Percentiles rank a stretch among this genome's conserved stretches.
phyloP scores from a whole-genome alignment of 2,329 filamentous ascomycete genomes.

The Podosphaera fusca region DNA sequence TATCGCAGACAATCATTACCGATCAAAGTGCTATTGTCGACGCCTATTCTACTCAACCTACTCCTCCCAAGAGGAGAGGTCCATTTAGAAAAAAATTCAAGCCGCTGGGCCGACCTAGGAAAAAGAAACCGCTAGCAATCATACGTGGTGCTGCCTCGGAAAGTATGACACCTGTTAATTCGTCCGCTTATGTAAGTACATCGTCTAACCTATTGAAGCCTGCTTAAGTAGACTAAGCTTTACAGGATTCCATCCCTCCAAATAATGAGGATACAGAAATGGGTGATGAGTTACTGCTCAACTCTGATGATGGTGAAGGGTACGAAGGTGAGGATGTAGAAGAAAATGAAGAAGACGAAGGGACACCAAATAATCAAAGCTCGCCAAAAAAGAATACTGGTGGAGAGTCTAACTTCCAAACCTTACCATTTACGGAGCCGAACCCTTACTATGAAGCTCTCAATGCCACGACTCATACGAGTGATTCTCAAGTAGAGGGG shows the following conservation, averaged over 20 bases:
- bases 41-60: constrained; percentile 18
- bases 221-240: background rate
- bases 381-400: constrained; percentile 12
- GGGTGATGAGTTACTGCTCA: constrained; percentile 12
- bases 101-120: constrained; percentile 55
- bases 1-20: constrained; percentile 37
- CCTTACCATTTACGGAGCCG: constrained; percentile 3
- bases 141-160: constrained; percentile 10
- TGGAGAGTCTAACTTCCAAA: background rate
- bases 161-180: constrained; percentile 2
- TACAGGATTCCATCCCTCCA: constrained; percentile 2
- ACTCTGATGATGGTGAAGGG: constrained; percentile 14
- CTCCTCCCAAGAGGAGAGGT: constrained; percentile 32
- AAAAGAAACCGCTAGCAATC: constrained; percentile 33
- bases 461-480: no score
- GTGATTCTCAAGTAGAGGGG: no score
- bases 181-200: constrained; percentile 10
- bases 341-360: constrained; percentile 27
- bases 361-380: constrained; percentile 16
- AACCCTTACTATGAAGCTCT: constrained; percentile 1
- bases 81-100: constrained; percentile 47
- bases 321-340: constrained; percentile 20
- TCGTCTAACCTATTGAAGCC: background rate
- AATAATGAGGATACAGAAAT: constrained; percentile 15
- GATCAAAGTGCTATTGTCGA: constrained; percentile 28